phyloP scores from a whole-genome alignment of 768 basidiomycete species.

The Leccinum subgranulosum region DNA sequence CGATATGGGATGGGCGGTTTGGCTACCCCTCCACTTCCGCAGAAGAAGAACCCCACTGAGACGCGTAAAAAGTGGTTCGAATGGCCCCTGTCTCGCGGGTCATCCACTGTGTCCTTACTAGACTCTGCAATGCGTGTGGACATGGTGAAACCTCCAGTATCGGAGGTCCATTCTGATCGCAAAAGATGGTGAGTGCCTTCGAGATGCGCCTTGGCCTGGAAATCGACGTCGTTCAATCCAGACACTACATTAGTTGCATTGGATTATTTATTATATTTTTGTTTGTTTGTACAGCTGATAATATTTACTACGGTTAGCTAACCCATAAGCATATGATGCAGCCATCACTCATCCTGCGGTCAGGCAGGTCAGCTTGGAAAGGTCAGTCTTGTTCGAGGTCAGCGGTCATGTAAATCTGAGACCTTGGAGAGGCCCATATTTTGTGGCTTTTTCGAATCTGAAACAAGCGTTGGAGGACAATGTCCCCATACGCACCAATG shows the following conservation, averaged over 20 bases:
- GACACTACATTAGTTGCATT: too few species aligned
- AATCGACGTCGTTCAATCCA: neutral
- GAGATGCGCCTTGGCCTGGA: neutral
- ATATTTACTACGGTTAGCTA: neutral
- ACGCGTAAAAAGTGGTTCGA: slow-evolving; percentile 19
- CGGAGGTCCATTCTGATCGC: neutral
- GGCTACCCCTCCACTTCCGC: neutral
- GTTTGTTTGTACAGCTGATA: neutral
- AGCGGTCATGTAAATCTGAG: neutral
- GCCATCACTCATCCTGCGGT: slow-evolving; percentile 55
- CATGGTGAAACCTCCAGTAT: neutral
- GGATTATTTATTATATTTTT: neutral
- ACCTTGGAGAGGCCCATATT: slow-evolving; percentile 73
- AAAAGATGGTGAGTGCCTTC: neutral
- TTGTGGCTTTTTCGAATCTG: slow-evolving; percentile 89
- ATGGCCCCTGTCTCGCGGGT: slow-evolving; percentile 9
- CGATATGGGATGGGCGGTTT: slow-evolving; percentile 18
- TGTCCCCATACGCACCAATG: slow-evolving; percentile 84
- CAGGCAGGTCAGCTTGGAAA: slow-evolving; percentile 84
- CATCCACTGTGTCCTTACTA: slow-evolving; percentile 17
- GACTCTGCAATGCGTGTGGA: neutral
- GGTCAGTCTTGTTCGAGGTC: slow-evolving; percentile 37
- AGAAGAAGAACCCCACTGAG: neutral
- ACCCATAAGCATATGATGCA: slow-evolving; percentile 45
- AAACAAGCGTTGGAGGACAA: slow-evolving; percentile 77